Base-by-base conservation (phyloP, 768 basidiomycete species). In the Udeniomyces megalosporus region DNA sequence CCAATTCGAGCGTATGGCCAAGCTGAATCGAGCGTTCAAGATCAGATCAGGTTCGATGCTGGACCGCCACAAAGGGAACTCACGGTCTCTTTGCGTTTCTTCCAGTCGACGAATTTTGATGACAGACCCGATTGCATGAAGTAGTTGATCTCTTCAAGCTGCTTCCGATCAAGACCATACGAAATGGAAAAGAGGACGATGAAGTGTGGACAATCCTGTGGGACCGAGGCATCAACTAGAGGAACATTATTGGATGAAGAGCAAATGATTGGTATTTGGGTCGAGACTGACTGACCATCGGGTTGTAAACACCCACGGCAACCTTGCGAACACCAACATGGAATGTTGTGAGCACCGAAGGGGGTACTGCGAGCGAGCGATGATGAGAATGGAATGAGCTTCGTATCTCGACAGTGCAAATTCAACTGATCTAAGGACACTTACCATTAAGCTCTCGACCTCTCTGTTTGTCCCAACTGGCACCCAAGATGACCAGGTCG, bases 401-500 rank as follows among this genome's bases (percentile, higher is more conserved):
- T n/a, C 28, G 74, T 15, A 12, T 12, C 20, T 10, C 31, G 31
- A 44, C 22, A 35, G 20, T 12, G 60, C 24, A 29, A 20, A 12
- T 20, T 11, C 46, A 38, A 52, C 32, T 32, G 34, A 28, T 3
- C 8, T 38, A 35, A 15, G 31, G 28, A 15, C 4, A 61, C 73
- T 44, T 57, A 86, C 88, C 88, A 72, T 84, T 74, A 6, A 95
- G 76, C 57, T 84, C 84, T 58, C 87, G 74, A 3, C 79, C 91
- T 10, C 91, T 78, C 38, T 83, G 79, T 69, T 82, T 83, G 60
- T 88, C 85, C 86, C 88, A 91, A 0, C 79, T 75, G 22, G 82
- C 88, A 1, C 81, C 91, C 22, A 93, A 74, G 35, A 93, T 70
- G 3, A 82, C 82, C 61, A 93, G 77, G 71, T 91, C 88, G 17